Evolutionary conservation across 805 yeast species (phyloP).

Genomic region (Spathaspora hagerdaliae): DNA sequence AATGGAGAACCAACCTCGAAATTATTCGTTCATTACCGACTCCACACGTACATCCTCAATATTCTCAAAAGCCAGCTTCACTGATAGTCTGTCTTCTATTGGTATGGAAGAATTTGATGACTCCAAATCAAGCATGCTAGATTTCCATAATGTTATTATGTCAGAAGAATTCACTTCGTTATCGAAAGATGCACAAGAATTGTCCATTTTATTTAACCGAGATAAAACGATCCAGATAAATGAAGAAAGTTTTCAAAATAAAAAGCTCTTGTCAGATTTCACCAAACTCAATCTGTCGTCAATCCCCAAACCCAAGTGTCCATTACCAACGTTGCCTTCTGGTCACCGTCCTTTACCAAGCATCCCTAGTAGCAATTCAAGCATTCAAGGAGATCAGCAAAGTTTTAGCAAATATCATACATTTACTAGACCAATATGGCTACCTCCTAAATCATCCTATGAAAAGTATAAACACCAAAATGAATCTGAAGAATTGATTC

Average conservation of each 20-base stretch:
- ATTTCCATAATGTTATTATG: neutral
- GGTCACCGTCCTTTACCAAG: neutral
- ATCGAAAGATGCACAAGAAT: conserved; percentile 31
- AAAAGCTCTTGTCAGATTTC: conserved; percentile 17
- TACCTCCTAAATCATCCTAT: conserved; percentile 58
- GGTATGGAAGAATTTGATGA: neutral
- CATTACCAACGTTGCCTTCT: conserved; percentile 3
- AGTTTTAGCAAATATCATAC: conserved; percentile 22
- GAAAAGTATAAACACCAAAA: conserved; percentile 53
- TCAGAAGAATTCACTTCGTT: conserved; percentile 11
- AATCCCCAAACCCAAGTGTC: neutral
- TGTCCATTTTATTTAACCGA: conserved; percentile 25
- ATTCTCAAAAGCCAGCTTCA: conserved; percentile 28
- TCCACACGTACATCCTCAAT: conserved; percentile 45
- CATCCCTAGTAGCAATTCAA: conserved; percentile 3
- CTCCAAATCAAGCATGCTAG: too few species aligned
- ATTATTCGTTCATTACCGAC: conserved; percentile 24
- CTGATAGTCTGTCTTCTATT: conserved; percentile 10
- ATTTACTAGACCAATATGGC: conserved; percentile 56
- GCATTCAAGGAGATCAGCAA: neutral
- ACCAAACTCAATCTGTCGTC: conserved; percentile 10
- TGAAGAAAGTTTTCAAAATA: conserved; percentile 21
- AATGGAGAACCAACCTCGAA: conserved; percentile 17
- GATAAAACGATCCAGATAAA: conserved; percentile 20
- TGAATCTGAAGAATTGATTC: conserved; percentile 46